A percentile compares a stretch with the other conserved stretches of the same genome.
Conservation (phyloP, 2,329 filamentous ascomycete genomes). For the Periconia macrospinosa region DNA sequence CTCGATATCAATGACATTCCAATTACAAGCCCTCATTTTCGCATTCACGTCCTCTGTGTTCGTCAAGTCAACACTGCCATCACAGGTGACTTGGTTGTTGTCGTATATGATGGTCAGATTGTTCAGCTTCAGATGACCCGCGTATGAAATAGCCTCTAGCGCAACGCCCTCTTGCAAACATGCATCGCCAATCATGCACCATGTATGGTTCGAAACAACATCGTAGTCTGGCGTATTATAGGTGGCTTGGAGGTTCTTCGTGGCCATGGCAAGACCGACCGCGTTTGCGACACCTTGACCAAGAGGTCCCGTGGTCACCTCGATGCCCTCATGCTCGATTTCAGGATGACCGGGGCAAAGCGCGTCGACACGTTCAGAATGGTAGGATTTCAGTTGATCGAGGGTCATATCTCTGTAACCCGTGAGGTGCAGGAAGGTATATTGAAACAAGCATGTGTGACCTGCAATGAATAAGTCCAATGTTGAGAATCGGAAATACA, state of each 20-base stretch:
- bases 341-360: conserved; percentile 61
- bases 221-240: conserved; percentile 56
- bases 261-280: conserved; percentile 61
- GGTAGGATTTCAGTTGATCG: conserved; percentile 60
- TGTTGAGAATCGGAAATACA: not conserved
- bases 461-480: conserved; percentile 25
- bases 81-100: conserved; percentile 63
- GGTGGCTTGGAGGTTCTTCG: conserved; percentile 57
- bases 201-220: conserved; percentile 56
- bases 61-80: conserved; percentile 55
- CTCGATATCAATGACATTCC: conserved; percentile 58
- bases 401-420: conserved; percentile 60
- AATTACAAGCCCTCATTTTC: conserved; percentile 61
- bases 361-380: conserved; percentile 51
- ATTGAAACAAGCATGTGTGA: conserved; percentile 60
- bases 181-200: conserved; percentile 61
- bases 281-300: conserved; percentile 65
- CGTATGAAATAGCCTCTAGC: conserved; percentile 58
- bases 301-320: conserved; percentile 62
- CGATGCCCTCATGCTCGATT: conserved; percentile 60
- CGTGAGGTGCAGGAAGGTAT: conserved; percentile 56
- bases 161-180: conserved; percentile 62
- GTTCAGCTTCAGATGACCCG: conserved; percentile 57
- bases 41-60: conserved; percentile 59
- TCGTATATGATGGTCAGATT: conserved; percentile 61